A percentile compares a stretch with the other conserved stretches of the same genome.
These are phyloP conservation scores for Fraxinus paxiana DNA, from an alignment of 305 asterid species.

Conservation along the genomic window DNA sequence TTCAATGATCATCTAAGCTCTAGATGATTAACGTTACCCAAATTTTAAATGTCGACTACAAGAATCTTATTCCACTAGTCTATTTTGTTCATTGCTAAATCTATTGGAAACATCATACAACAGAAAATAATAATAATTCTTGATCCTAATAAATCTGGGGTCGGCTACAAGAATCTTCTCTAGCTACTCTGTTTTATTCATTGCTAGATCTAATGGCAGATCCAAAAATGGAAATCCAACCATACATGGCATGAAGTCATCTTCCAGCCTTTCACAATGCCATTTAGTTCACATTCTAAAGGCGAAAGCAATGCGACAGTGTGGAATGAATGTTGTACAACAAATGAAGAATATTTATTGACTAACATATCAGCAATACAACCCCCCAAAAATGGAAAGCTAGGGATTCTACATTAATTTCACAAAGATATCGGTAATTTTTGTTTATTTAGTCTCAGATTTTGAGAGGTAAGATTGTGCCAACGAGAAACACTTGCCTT, in stretches of 20 bases:
- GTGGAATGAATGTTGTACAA: not conserved
- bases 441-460: slow-evolving; percentile 19
- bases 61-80: not conserved
- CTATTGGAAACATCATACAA: not conserved
- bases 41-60: not conserved
- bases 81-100: not conserved
- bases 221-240: not conserved
- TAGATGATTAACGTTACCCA: not conserved
- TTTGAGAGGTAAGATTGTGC: slow-evolving; percentile 40
- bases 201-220: not conserved
- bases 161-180: not conserved
- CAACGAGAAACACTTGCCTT: slow-evolving; percentile 41
- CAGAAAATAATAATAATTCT: not conserved
- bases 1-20: not conserved
- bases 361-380: not conserved
- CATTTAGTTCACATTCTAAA: not conserved
- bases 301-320: not conserved
- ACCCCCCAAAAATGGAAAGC: not conserved
- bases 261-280: not conserved
- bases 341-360: not conserved
- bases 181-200: not conserved
- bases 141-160: not conserved
- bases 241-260: not conserved
- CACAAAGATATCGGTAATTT: not conserved
- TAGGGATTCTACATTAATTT: not conserved